A percentile compares a stretch with the other conserved stretches of the same genome.
phyloP scores from a whole-genome alignment of 2,329 filamentous ascomycete genomes.

The Didymella arachidicola region DNA sequence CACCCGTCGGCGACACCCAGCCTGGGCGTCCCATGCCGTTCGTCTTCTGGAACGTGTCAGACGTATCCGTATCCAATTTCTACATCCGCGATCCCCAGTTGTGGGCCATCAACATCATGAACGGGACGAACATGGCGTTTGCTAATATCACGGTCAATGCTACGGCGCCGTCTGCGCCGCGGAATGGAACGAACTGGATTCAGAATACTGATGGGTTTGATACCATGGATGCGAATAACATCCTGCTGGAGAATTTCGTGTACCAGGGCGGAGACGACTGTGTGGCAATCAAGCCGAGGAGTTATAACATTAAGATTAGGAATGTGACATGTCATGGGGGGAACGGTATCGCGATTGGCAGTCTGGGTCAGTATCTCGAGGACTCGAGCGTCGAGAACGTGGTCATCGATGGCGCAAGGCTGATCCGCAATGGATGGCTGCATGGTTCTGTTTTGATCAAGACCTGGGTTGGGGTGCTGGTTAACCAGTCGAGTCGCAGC shows the following conservation, averaged over 20 bases:
- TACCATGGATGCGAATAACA: slow-evolving; percentile 11
- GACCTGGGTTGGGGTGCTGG: slow-evolving; percentile 9
- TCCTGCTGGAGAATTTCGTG: slow-evolving; percentile 5
- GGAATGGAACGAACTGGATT: slow-evolving; percentile 10
- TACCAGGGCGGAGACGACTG: slow-evolving; percentile 13
- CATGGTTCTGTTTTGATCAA: slow-evolving; percentile 11
- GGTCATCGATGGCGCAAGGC: slow-evolving; percentile 3
- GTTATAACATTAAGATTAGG: slow-evolving; percentile 4
- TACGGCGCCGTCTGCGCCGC: slow-evolving; percentile 5
- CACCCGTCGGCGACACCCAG: slow-evolving; percentile 9
- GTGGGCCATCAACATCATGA: slow-evolving; percentile 15
- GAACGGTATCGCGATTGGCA: slow-evolving; percentile 11
- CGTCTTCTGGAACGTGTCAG: slow-evolving; percentile 11
- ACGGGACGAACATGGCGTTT: slow-evolving; percentile 12
- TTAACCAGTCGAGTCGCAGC: slow-evolving; percentile 10
- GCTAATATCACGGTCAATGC: slow-evolving; percentile 10
- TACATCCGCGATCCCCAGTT: slow-evolving; percentile 11
- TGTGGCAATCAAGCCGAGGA: slow-evolving; percentile 8
- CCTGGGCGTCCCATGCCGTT: slow-evolving; percentile 10
- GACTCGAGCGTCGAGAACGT: slow-evolving; percentile 10
- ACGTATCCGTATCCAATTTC: slow-evolving; percentile 9
- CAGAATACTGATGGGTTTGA: slow-evolving; percentile 12
- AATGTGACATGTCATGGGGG: slow-evolving; percentile 9
- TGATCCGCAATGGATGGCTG: slow-evolving; percentile 9
- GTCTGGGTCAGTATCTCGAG: slow-evolving; percentile 11